Conservation (phyloP, 2,329 filamentous ascomycete genomes). For the Pseudocercospora macadamiae region DNA sequence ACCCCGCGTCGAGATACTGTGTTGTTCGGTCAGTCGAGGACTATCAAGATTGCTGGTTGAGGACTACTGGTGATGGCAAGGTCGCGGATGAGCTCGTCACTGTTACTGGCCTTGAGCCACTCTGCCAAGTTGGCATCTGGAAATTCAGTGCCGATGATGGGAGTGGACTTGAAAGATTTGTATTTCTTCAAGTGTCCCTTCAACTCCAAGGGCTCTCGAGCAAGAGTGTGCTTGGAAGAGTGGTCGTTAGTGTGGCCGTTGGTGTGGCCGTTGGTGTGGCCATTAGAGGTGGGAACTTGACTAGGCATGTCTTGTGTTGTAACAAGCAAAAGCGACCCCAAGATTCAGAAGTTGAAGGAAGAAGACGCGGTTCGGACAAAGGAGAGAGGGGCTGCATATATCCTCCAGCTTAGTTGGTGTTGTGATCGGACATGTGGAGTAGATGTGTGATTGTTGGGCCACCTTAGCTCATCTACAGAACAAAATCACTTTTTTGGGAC, state of each 20-base stretch:
- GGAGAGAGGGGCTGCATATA: too few species aligned
- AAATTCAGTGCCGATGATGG: conserved; percentile 62
- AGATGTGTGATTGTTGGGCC: too few species aligned
- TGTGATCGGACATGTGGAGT: too few species aligned
- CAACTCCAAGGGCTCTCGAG: neutral
- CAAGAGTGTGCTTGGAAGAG: neutral
- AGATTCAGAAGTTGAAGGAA: too few species aligned
- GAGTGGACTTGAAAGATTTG: conserved; percentile 48
- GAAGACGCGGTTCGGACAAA: too few species aligned
- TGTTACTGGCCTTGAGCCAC: conserved; percentile 51
- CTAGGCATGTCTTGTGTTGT: too few species aligned
- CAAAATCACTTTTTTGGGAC: too few species aligned
- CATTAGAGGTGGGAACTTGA: neutral
- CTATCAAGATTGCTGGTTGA: neutral
- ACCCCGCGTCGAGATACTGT: conserved; percentile 69
- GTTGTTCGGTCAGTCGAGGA: neutral
- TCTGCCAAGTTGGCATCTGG: conserved; percentile 61
- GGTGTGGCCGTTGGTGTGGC: neutral
- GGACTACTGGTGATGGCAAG: conserved; percentile 19
- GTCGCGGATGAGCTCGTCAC: conserved; percentile 19
- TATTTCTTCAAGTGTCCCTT: neutral
- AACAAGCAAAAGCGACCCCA: too few species aligned
- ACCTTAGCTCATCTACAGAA: too few species aligned
- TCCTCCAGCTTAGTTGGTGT: too few species aligned
- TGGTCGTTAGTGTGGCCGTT: conserved; percentile 1